Percentiles rank a stretch among this genome's conserved stretches.
These are phyloP conservation scores for Galeopsis tetrahit DNA, from an alignment of 257 asterid genomes.

Conservation along the genomic window DNA sequence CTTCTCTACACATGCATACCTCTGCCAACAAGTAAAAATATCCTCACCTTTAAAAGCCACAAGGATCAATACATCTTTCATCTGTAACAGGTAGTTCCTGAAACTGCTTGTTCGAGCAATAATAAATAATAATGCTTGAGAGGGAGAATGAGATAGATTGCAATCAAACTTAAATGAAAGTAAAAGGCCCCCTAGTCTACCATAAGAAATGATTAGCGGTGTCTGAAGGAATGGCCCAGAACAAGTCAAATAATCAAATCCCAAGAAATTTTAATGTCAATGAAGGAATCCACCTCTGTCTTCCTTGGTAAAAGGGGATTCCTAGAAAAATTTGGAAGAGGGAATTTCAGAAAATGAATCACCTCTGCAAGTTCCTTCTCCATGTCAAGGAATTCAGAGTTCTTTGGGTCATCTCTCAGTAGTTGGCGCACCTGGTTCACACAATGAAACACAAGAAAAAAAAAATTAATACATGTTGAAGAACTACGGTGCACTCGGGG, in stretches of 20 bases:
- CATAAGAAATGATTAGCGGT: slow-evolving; percentile 9
- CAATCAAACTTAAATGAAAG: slow-evolving; percentile 32
- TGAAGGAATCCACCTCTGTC: slow-evolving; percentile 17
- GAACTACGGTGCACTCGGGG: not conserved
- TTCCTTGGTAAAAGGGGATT: not conserved
- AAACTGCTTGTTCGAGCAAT: slow-evolving; percentile 68
- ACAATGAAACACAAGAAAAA: not conserved
- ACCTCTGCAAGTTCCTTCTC: slow-evolving; percentile 98
- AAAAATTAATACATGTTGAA: not conserved
- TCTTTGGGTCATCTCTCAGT: slow-evolving; percentile 74
- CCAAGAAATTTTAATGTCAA: slow-evolving; percentile 17
- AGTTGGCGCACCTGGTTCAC: slow-evolving; percentile 68
- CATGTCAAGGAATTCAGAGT: slow-evolving; percentile 90
- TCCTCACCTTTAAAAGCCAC: slow-evolving; percentile 78
- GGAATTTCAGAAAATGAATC: slow-evolving; percentile 35
- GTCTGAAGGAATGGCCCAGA: slow-evolving; percentile 22
- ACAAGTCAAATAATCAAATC: slow-evolving; percentile 22
- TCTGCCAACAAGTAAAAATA: slow-evolving; percentile 45
- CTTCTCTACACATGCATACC: slow-evolving; percentile 48
- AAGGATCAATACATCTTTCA: slow-evolving; percentile 55
- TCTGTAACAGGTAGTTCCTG: slow-evolving; percentile 58
- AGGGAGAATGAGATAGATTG: slow-evolving; percentile 40
- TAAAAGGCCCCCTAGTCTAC: slow-evolving; percentile 30
- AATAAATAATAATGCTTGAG: slow-evolving; percentile 51
- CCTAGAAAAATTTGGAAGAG: not conserved